A percentile compares a stretch with the other conserved stretches of the same genome.
Evolutionary conservation across 2,329 filamentous ascomycete species (phyloP).

Genomic region (Aspergillus neoniger): DNA sequence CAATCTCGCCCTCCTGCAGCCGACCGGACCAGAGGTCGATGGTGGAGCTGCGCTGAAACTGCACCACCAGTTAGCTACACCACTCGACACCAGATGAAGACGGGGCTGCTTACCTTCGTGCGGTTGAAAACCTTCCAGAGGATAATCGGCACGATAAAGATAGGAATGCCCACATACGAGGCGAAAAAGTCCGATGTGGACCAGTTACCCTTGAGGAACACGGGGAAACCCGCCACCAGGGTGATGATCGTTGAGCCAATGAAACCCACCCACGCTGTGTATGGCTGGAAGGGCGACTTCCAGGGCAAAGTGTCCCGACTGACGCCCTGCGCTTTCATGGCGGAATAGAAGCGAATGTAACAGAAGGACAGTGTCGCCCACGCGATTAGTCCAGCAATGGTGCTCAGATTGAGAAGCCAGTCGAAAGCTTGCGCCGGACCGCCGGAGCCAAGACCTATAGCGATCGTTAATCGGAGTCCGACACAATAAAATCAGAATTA

Average conservation of each 20-base stretch:
- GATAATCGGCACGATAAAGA: constrained; percentile 46
- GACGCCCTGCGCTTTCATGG: constrained; percentile 43
- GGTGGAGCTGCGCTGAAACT: constrained; percentile 28
- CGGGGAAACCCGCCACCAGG: constrained; percentile 68
- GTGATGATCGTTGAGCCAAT: constrained; percentile 61
- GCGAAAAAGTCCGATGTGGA: constrained; percentile 40
- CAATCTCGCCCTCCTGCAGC: constrained; percentile 34
- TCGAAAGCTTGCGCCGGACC: constrained; percentile 41
- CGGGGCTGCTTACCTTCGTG: constrained; percentile 38
- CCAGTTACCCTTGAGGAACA: constrained; percentile 39
- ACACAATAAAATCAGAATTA: background rate
- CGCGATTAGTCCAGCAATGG: constrained; percentile 51
- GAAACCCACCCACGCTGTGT: constrained; percentile 63
- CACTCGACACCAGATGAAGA: background rate
- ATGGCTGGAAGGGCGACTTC: constrained; percentile 57
- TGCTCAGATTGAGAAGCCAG: constrained; percentile 49
- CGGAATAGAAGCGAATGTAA: constrained; percentile 57
- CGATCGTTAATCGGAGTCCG: background rate
- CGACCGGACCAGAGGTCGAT: constrained; percentile 38
- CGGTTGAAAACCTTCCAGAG: constrained; percentile 44
- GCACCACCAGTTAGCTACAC: constrained; percentile 7
- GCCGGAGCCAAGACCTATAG: constrained; percentile 35
- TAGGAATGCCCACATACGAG: constrained; percentile 46
- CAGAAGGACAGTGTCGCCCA: constrained; percentile 48
- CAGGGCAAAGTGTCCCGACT: constrained; percentile 49